A percentile compares a stretch with the other conserved stretches of the same genome.
Conservation (phyloP, 2,329 filamentous ascomycete genomes). For the Hypoxylon sp. region DNA sequence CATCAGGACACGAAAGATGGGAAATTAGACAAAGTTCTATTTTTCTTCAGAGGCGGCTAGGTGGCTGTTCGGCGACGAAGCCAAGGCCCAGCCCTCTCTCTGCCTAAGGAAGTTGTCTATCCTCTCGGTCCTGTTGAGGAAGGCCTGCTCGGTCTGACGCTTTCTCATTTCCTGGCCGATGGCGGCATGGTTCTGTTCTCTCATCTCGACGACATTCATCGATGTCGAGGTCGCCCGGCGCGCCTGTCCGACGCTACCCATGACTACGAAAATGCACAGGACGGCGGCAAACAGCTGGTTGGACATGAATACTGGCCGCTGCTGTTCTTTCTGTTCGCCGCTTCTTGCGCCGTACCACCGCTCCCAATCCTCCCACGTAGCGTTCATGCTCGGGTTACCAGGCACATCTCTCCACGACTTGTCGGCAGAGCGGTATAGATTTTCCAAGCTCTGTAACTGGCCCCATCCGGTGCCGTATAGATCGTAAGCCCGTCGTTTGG, state of each 20-base stretch:
- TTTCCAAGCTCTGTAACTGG: slow-evolving; percentile 59
- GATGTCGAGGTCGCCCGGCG: slow-evolving; percentile 71
- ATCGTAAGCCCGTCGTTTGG: slow-evolving; percentile 84
- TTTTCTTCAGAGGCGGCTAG: slow-evolving; percentile 8
- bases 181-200: slow-evolving; percentile 70
- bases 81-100: slow-evolving; percentile 60
- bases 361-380: slow-evolving; percentile 99
- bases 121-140: slow-evolving; percentile 67
- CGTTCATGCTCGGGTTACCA: slow-evolving; percentile 69
- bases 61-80: slow-evolving; percentile 15
- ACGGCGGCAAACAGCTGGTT: slow-evolving; percentile 80
- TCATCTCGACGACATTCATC: slow-evolving; percentile 69
- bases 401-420: slow-evolving; percentile 58
- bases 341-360: slow-evolving; percentile 70
- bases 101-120: slow-evolving; percentile 81
- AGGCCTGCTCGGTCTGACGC: slow-evolving; percentile 60
- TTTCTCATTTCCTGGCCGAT: slow-evolving; percentile 67
- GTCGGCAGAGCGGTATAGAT: slow-evolving; percentile 51
- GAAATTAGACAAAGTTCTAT: neutral
- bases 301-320: slow-evolving; percentile 71
- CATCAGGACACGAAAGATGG: neutral
- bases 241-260: slow-evolving; percentile 77
- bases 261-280: slow-evolving; percentile 71
- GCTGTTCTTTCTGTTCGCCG: slow-evolving; percentile 54
- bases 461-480: slow-evolving; percentile 82